These are phyloP conservation scores for Chytriomyces sp. DNA, from an alignment of 192 early-diverging fungal genomes.

Conservation along the genomic window DNA sequence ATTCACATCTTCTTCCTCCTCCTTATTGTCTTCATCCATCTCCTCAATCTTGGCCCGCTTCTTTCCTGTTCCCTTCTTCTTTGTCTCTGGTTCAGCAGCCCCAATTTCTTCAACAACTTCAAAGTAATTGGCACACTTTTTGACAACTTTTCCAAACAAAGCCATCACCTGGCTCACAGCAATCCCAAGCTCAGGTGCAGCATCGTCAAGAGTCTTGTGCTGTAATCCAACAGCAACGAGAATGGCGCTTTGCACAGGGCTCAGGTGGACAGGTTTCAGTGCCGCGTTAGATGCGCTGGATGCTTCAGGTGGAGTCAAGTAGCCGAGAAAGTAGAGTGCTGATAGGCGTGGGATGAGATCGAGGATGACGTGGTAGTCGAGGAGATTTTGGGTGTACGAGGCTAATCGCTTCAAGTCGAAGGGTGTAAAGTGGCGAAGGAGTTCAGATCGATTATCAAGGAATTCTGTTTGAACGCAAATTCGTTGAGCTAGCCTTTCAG, in stretches of 20 bases:
- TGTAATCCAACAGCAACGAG: slow-evolving; percentile 91
- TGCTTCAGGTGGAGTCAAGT: slow-evolving; percentile 49
- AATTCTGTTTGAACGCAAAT: slow-evolving; percentile 4
- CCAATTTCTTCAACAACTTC: slow-evolving; percentile 61
- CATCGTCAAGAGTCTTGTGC: slow-evolving; percentile 86
- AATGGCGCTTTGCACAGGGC: slow-evolving; percentile 85
- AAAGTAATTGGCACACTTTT: slow-evolving; percentile 80
- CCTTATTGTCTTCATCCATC: slow-evolving; percentile 40
- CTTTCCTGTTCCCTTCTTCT: slow-evolving; percentile 38
- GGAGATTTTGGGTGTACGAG: slow-evolving; percentile 92
- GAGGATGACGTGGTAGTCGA: slow-evolving; percentile 97
- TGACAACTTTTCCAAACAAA: slow-evolving; percentile 90
- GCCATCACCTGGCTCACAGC: slow-evolving; percentile 88
- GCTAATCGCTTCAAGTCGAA: slow-evolving; percentile 96
- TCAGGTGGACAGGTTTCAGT: slow-evolving; percentile 64
- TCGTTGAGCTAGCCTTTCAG: background rate
- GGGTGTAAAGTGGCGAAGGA: slow-evolving; percentile 63
- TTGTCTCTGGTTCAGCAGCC: slow-evolving; percentile 53
- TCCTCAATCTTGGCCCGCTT: slow-evolving; percentile 18
- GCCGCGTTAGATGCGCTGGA: background rate
- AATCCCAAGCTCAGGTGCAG: slow-evolving; percentile 86
- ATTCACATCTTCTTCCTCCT: slow-evolving; percentile 26
- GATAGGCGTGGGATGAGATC: slow-evolving; percentile 88
- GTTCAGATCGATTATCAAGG: slow-evolving; percentile 37
- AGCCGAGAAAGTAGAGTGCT: slow-evolving; percentile 75